Conservation (phyloP, 2,329 filamentous ascomycete genomes). For the Teratosphaeriaceae sp. region DNA sequence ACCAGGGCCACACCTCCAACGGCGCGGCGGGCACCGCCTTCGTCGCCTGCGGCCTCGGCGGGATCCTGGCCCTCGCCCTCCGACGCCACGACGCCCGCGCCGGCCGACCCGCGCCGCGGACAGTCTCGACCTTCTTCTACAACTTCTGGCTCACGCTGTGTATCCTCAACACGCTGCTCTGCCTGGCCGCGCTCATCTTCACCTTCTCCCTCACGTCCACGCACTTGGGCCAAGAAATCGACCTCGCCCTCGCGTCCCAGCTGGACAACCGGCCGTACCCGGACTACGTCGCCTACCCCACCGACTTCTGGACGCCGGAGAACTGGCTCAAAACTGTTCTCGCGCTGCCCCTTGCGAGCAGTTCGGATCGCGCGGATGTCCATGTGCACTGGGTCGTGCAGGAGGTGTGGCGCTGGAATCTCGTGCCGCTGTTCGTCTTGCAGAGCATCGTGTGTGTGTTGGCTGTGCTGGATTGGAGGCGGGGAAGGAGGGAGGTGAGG, state of each 20-base stretch:
- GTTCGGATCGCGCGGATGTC: conserved; percentile 14
- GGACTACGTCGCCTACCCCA: conserved; percentile 22
- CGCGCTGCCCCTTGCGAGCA: conserved; percentile 12
- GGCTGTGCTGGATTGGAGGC: conserved; percentile 12
- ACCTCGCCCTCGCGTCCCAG: conserved; percentile 14
- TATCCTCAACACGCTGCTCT: conserved; percentile 17
- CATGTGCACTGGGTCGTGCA: conserved; percentile 15
- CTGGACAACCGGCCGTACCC: conserved; percentile 22
- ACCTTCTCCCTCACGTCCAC: conserved; percentile 19
- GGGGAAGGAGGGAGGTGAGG: conserved; percentile 2
- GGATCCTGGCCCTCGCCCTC: conserved; percentile 19
- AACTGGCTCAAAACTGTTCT: conserved; percentile 24
- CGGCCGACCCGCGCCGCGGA: neutral
- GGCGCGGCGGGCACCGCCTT: conserved; percentile 26
- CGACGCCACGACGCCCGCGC: conserved; percentile 7
- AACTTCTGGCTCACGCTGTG: conserved; percentile 21
- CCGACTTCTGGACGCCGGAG: conserved; percentile 23
- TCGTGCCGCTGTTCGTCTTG: conserved; percentile 23
- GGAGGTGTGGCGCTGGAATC: conserved; percentile 25
- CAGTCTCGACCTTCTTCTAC: conserved; percentile 9
- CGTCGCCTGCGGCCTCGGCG: conserved; percentile 23
- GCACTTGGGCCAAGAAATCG: conserved; percentile 19
- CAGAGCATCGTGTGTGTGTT: conserved; percentile 14
- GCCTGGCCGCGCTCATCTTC: conserved; percentile 22
- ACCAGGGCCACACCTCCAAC: conserved; percentile 27